Percentiles rank a stretch among this genome's conserved stretches.
Evolutionary conservation across 371 early-diverging fungal species (phyloP).

Genomic region (Gilbertella persicaria): DNA sequence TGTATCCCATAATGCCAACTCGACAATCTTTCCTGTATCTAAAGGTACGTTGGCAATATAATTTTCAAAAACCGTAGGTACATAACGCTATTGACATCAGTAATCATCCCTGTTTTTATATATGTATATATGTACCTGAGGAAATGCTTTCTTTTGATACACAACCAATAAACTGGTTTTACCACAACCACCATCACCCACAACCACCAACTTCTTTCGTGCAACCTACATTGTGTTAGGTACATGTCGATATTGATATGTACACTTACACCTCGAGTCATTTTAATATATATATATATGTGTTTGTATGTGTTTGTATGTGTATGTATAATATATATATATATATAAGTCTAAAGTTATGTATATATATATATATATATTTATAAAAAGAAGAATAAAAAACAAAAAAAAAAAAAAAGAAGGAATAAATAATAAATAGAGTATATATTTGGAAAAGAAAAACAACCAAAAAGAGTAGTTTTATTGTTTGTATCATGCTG

Average conservation of each 20-base stretch:
- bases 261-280: constrained; percentile 23
- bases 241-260: neutral
- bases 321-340: neutral
- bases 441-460: constrained; percentile 15
- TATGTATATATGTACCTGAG: constrained; percentile 66
- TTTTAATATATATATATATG: constrained; percentile 1
- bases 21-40: constrained; percentile 63
- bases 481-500: too few relatives aligned
- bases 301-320: too few relatives aligned
- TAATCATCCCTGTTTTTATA: too few relatives aligned
- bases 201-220: constrained; percentile 58
- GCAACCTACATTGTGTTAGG: constrained; percentile 25
- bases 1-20: constrained; percentile 72
- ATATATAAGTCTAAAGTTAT: neutral
- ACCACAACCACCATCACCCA: constrained; percentile 78
- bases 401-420: constrained; percentile 4
- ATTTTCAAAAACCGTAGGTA: constrained; percentile 82
- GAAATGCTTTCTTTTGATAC: constrained; percentile 85
- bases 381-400: neutral
- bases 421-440: too few relatives aligned
- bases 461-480: constrained; percentile 11
- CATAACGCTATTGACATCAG: constrained; percentile 35
- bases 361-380: neutral
- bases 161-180: constrained; percentile 85
- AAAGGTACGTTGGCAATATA: constrained; percentile 66